Percentiles rank a stretch among this genome's conserved stretches.
phyloP scores from a whole-genome alignment of 139 green algal genomes.

The Astrephomene gubernaculifera region DNA sequence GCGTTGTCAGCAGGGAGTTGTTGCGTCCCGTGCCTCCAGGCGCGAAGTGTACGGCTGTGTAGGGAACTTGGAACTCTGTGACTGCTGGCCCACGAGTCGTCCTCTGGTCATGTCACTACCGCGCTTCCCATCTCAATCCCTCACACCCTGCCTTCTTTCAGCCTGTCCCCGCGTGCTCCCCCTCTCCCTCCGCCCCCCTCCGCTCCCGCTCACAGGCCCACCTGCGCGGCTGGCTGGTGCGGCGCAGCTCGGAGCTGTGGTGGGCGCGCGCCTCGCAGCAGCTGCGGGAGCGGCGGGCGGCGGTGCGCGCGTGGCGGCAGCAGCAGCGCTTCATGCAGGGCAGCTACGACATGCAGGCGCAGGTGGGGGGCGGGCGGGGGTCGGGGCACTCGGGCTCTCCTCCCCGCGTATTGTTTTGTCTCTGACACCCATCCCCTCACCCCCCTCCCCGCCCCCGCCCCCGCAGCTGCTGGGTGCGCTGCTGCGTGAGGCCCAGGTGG shows the following conservation, averaged over 20 bases:
- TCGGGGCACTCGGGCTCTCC: background rate
- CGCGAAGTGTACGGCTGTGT: too few species aligned
- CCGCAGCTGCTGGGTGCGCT: conserved; percentile 19
- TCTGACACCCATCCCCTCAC: background rate
- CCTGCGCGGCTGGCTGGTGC: conserved; percentile 39
- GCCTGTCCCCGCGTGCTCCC: background rate
- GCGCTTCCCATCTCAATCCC: too few species aligned
- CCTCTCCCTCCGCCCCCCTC: background rate
- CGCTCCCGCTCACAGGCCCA: conserved; percentile 6
- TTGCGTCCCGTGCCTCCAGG: too few species aligned
- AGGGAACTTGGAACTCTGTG: too few species aligned
- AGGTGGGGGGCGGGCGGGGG: conserved; percentile 1
- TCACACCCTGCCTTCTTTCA: too few species aligned
- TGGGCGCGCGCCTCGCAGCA: conserved; percentile 2
- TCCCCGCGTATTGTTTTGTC: background rate
- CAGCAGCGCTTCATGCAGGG: conserved; percentile 29
- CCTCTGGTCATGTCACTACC: too few species aligned
- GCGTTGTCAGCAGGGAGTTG: background rate
- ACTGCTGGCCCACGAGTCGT: too few species aligned
- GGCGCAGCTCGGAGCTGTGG: conserved; percentile 33
- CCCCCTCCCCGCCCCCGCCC: background rate
- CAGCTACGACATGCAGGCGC: conserved; percentile 41
- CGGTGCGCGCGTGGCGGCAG: conserved; percentile 5
- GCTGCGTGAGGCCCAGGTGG: conserved; percentile 29
- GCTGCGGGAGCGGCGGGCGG: conserved; percentile 21